Evolutionary conservation across 306 rosid genomes (phyloP).

Genomic region (Corylus avellana): DNA sequence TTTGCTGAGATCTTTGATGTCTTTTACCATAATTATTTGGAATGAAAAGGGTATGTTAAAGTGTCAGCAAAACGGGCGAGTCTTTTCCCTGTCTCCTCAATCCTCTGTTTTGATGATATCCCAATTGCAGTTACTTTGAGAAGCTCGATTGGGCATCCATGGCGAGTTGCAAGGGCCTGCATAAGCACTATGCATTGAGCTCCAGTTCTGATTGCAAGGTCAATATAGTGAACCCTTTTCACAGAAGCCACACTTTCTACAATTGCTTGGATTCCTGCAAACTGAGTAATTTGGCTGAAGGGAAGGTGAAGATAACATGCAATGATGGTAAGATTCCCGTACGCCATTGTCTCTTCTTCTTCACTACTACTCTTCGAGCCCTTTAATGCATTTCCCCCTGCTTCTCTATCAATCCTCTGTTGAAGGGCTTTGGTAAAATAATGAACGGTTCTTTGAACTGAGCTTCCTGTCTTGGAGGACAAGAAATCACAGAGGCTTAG

Average conservation of each 20-base stretch:
- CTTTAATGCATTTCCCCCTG: conserved; percentile 46
- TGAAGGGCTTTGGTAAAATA: conserved; percentile 58
- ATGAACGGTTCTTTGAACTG: conserved; percentile 47
- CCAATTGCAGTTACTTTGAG: conserved; percentile 39
- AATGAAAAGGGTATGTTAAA: conserved; percentile 48
- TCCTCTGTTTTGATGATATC: conserved; percentile 4
- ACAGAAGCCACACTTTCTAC: conserved; percentile 29
- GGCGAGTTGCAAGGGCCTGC: conserved; percentile 37
- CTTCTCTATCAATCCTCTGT: conserved; percentile 52
- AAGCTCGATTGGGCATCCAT: conserved; percentile 25
- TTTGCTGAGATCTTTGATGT: conserved; percentile 42
- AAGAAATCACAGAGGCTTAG: conserved; percentile 37
- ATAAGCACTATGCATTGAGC: conserved; percentile 33
- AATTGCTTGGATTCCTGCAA: conserved; percentile 42
- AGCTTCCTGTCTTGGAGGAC: conserved; percentile 43
- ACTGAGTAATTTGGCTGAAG: conserved; percentile 25
- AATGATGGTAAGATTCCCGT: conserved; percentile 11
- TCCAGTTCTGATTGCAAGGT: conserved; percentile 35
- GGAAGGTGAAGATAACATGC: conserved; percentile 38
- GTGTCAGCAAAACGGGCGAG: conserved; percentile 37
- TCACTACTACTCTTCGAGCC: not conserved
- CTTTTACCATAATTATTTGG: conserved; percentile 43
- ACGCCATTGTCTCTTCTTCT: conserved; percentile 28
- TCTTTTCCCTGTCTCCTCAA: conserved; percentile 33
- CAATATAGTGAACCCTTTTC: conserved; percentile 40